Evolutionary conservation across 2,329 filamentous ascomycete species (phyloP).

Genomic region (Lachnellula subtilissima): DNA sequence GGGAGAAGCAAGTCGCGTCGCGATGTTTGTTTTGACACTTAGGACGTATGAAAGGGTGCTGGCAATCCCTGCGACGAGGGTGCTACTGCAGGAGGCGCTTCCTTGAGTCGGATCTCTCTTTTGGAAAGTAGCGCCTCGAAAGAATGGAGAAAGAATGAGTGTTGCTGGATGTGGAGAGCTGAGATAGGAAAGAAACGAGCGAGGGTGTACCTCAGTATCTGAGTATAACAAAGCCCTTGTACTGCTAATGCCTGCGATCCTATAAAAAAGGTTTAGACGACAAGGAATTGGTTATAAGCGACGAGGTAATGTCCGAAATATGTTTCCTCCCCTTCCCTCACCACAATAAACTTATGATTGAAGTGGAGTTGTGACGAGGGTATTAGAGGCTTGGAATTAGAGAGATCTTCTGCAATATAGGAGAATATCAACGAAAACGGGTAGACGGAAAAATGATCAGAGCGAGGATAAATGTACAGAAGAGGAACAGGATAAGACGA

Average conservation of each 20-base stretch:
- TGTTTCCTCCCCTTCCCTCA: conserved; percentile 21
- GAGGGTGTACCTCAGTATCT: conserved; percentile 33
- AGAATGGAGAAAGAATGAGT: conserved; percentile 17
- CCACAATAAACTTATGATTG: conserved; percentile 16
- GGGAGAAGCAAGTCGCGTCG: conserved; percentile 28
- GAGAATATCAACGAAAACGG: conserved; percentile 23
- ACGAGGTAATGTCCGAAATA: conserved; percentile 30
- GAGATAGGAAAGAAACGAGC: conserved; percentile 25
- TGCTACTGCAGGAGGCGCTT: conserved; percentile 26
- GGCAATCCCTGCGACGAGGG: conserved; percentile 32
- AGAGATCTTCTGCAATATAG: conserved; percentile 16
- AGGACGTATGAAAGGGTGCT: conserved; percentile 24
- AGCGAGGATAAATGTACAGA: conserved; percentile 27
- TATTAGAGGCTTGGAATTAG: conserved; percentile 1
- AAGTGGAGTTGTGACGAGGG: conserved; percentile 28
- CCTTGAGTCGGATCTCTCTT: conserved; percentile 28
- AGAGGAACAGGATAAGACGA: neutral
- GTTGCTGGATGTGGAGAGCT: conserved; percentile 13
- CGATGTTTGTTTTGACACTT: conserved; percentile 30
- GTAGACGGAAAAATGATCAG: conserved; percentile 24
- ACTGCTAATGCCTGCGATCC: conserved; percentile 12
- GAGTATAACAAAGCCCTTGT: conserved; percentile 30
- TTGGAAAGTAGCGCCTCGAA: conserved; percentile 18
- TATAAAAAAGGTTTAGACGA: conserved; percentile 25
- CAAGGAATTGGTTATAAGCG: conserved; percentile 22